Conservation (phyloP, 345 rosid species). For the Carallia pectinifolia region DNA sequence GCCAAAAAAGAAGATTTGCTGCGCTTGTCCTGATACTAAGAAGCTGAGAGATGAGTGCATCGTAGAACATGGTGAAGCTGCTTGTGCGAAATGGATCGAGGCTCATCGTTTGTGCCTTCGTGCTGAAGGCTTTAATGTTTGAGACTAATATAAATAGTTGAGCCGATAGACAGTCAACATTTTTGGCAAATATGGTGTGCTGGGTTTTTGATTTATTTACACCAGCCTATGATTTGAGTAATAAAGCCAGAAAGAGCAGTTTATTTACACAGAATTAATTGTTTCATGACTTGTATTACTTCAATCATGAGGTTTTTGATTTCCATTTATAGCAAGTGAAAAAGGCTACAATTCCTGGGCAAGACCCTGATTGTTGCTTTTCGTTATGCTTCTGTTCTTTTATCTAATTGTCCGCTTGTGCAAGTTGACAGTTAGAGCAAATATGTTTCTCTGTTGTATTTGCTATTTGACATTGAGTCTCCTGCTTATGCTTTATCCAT, state of each 20-base stretch:
- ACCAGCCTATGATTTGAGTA: conserved; percentile 5
- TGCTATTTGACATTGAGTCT: too few relatives aligned
- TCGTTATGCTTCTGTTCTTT: not conserved
- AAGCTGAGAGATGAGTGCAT: conserved; percentile 86
- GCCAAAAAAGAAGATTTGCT: conserved; percentile 75
- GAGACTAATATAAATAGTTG: conserved; percentile 23
- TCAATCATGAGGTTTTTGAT: not conserved
- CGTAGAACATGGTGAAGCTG: conserved; percentile 76
- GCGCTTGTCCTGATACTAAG: conserved; percentile 92
- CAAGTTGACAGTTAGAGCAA: too few relatives aligned
- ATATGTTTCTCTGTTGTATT: too few relatives aligned
- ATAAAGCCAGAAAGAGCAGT: conserved; percentile 23
- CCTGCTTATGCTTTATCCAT: too few relatives aligned
- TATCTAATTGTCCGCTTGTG: too few relatives aligned
- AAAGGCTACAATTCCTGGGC: not conserved
- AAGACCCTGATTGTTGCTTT: not conserved
- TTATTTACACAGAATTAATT: not conserved
- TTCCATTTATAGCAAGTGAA: not conserved
- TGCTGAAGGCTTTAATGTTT: conserved; percentile 87
- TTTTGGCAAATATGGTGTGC: conserved; percentile 14
- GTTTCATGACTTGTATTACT: not conserved
- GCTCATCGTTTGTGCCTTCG: conserved; percentile 90
- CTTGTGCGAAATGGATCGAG: conserved; percentile 88
- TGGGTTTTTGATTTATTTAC: conserved; percentile 10
- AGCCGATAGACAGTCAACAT: conserved; percentile 24